Base-by-base conservation (phyloP, 768 basidiomycete genomes). In the Zangia roseola region DNA sequence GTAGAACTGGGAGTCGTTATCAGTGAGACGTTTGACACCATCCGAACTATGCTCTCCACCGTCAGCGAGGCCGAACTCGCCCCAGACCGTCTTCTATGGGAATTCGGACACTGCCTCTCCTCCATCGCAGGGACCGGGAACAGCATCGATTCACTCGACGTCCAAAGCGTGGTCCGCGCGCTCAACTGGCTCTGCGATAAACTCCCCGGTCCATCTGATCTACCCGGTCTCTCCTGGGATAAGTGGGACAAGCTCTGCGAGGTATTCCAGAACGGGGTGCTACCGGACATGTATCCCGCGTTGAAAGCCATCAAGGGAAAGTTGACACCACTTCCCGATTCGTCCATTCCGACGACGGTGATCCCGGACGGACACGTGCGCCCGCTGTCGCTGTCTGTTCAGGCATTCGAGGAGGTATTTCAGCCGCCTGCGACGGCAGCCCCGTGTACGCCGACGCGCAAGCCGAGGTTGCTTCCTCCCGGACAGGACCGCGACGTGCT, bases 181-280 rank as follows among this genome's bases (percentile, higher is more conserved):
- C 69, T 87, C n/a, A 69, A 74, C 45, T 86, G 84, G 83, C 69
- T 84, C n/a, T 57, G 71, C 12, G 62, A 70, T 5, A 76, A 78
- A 37, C 69, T 69, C 6, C 69, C 74, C 7, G 60, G 71, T 39
- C 74, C 73, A 35, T 69, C 79, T 16, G 73, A 73, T 19, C 70
- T 87, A 9, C 71, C 64, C 10, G 77, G 78, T 9, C 71, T 86
- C 45, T 72, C 78, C 5, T 53, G 64, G 37, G 72, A 78, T 19
- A 72, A 69, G 0, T 77, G 82, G 55, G 61, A 71, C 7, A 66
- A 70, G 14, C 67, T 87, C 10, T 81, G 74, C 44, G 72, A 75
- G 36, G 61, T 53, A 1, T 64, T 66, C 35, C 67, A 62, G 24
- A 63, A 63, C 31, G 53, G 60, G 10, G 57, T 70, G 7, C 34